Evolutionary conservation across 768 basidiomycete genomes (phyloP), one percentile per base, ranked within the genome.

Genomic region (Leccinum disarticulatum): DNA sequence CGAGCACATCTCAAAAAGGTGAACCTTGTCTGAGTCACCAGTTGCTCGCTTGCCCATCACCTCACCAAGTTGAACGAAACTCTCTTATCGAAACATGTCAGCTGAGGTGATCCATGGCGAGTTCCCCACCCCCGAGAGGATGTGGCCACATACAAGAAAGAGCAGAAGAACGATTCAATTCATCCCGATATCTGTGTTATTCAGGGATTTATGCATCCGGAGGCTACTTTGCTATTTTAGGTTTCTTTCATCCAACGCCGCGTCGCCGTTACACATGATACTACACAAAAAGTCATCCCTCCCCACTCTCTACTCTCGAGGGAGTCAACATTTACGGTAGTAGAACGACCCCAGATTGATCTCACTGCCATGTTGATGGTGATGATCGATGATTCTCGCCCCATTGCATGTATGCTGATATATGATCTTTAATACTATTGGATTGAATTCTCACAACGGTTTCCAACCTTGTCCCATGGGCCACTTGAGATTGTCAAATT

Each of bases 381-480:
- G 17, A 17, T 17, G 17, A 38, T 38, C 15, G 15, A 19, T 43
- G n/a, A 19, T 43, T 43, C 19, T 19, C 43, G n/a, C 17, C 19
- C 43, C 43, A 46, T 46, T 46, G 43, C 19, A 46, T 46, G 43
- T 5, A 46, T 46, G 43, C 43, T 19, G 43, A 46, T 19, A 46
- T 46, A 19, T 46, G 43, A 43, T 46, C 11, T 46, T 11, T 19
- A 46, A 46, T 19, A 46, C 19, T 46, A n/a, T n/a, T 41, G 41
- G 41, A 41, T 41, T 19, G 10, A 19, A 46, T 46, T 19, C 43
- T 46, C 43, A 72, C 58, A 85, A 71, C 47, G 76, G 77, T 61
- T 66, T 76, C 83, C 84, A 83, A 3, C 84, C 84, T 25, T 86
- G 80, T 2, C 80, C 82, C 61, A 77, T 79, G 7, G 84, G 86